Base-by-base conservation (phyloP, 345 rosid species). In the Populus davidiana region DNA sequence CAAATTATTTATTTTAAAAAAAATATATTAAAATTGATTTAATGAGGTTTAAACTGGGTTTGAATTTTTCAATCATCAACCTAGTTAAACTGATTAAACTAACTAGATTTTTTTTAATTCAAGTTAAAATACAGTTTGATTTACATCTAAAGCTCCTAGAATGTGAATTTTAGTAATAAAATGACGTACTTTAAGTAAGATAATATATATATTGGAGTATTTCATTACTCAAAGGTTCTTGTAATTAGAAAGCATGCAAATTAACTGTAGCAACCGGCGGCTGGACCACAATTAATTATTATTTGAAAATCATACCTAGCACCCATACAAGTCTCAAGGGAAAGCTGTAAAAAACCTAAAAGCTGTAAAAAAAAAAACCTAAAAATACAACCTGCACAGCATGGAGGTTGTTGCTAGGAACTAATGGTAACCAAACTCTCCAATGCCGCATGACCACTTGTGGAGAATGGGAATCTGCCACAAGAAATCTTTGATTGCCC, bases 11-110 rank as follows among this genome's bases (percentile, higher is more conserved):
- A 33, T 4, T 33, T 33, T 33, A 33, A 33, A 33, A 31, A 31
- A 33, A 4, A 33, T 0, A n/a, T 33, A 33, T 33, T 33, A 0
- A 0, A 33, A 33, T 33, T 33, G 0, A 4, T 33, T 33, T 33
- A 0, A 4, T 33, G 0, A 33, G 35, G 3, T 33, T 33, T 33
- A 33, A 33, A 33, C 5, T 4, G 0, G 35, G 3, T 33, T 31
- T 31, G 4, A 31, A 0, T 33, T 4, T 0, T 33, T 33, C 35
- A 2, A 33, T 33, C 0, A 4, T 33, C 5, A 31, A 31, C 0
- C 0, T 0, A 0, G 3, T 31, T 3, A 31, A 31, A 31, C 4
- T 31, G 4, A 1, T 31, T 31, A 31, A 31, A 2, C 0, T 0
- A 31, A 2, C 4, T 31, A 31, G 4, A 31, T 31, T 31, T 31